Evolutionary conservation across 176 grass and related monocot species (phyloP).

Genomic region (Zoysia pacifica): DNA sequence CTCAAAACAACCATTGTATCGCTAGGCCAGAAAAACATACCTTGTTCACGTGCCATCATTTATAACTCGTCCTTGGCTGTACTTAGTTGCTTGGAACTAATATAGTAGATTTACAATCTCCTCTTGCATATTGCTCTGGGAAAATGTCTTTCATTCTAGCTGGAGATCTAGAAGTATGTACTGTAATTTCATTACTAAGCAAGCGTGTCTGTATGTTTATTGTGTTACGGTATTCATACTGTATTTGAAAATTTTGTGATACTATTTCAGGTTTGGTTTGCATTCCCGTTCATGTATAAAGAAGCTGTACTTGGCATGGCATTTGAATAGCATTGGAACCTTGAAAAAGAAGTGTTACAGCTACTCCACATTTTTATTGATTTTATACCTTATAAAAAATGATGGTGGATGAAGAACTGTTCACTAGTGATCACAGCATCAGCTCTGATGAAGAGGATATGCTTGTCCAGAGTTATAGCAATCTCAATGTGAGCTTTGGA

Average conservation of each 20-base stretch:
- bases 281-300: conserved; percentile 77
- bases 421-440: conserved; percentile 58
- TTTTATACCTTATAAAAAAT: conserved; percentile 8
- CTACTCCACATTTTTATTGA: neutral
- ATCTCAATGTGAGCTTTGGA: conserved; percentile 79
- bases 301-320: conserved; percentile 35
- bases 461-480: conserved; percentile 46
- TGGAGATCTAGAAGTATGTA: too few species aligned
- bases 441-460: conserved; percentile 68
- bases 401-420: conserved; percentile 50
- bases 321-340: conserved; percentile 44
- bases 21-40: neutral
- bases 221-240: neutral
- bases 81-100: too few species aligned
- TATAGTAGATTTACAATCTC: too few species aligned
- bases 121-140: too few species aligned
- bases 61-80: neutral
- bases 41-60: neutral
- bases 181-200: neutral
- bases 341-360: conserved; percentile 30
- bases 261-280: conserved; percentile 69
- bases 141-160: too few species aligned
- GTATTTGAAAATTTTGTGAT: conserved; percentile 24
- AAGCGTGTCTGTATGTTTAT: neutral
- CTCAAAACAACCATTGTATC: neutral